A percentile compares a stretch with the other conserved stretches of the same genome.
phyloP scores from a whole-genome alignment of 2,329 filamentous ascomycete genomes.

The Aspergillus sp. region DNA sequence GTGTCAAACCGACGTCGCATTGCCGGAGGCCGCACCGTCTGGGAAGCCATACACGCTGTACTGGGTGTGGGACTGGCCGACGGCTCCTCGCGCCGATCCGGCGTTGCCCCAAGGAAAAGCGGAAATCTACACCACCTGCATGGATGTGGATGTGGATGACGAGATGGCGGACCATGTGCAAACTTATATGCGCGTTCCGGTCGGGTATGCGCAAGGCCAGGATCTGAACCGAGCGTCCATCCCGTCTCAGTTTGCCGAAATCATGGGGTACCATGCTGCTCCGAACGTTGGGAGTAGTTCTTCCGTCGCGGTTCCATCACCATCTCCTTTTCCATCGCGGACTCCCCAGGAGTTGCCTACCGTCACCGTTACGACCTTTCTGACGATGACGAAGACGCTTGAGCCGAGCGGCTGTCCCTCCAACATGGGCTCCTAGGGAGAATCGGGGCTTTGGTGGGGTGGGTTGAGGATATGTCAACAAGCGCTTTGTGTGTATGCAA shows the following conservation, averaged over 20 bases:
- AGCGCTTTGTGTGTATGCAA: no score
- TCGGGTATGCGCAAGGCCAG: conserved; percentile 31
- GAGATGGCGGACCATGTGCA: conserved; percentile 32
- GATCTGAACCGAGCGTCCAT: conserved; percentile 39
- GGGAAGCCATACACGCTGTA: conserved; percentile 75
- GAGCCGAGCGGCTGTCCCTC: neutral
- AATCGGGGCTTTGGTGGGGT: neutral
- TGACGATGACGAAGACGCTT: conserved; percentile 17
- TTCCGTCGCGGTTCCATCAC: neutral
- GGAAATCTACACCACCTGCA: conserved; percentile 50
- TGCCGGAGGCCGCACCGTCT: conserved; percentile 64
- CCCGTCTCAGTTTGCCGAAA: conserved; percentile 34
- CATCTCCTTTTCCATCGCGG: neutral
- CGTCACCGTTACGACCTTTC: conserved; percentile 25
- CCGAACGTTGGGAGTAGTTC: neutral
- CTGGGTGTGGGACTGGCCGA: conserved; percentile 97
- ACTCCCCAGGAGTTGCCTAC: neutral
- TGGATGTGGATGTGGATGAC: conserved; percentile 45
- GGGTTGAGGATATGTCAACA: no score
- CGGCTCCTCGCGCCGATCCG: conserved; percentile 39
- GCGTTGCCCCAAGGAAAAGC: conserved; percentile 40
- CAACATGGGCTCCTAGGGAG: neutral
- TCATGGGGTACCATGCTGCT: conserved; percentile 18
- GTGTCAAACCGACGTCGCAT: conserved; percentile 77
- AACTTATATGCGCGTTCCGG: conserved; percentile 10